Conservation (phyloP, 2,329 filamentous ascomycete genomes). For the Colletotrichum sp. region DNA sequence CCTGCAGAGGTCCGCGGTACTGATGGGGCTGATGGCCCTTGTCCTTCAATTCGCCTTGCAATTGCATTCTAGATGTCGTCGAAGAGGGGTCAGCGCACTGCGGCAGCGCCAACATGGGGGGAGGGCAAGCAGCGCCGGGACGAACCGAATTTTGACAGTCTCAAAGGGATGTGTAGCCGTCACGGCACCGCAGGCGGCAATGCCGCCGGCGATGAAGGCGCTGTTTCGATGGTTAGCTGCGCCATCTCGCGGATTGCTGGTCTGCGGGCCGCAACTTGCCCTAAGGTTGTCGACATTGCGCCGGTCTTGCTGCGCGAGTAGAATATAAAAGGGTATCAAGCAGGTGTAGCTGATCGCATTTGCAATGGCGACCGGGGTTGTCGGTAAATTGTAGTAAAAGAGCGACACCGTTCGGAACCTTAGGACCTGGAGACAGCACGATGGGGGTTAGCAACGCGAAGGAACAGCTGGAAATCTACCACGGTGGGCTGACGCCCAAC, state of each 20-base stretch:
- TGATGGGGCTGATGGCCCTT: slow-evolving; percentile 85
- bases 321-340: not conserved
- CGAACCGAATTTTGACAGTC: slow-evolving; percentile 95
- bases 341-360: not conserved
- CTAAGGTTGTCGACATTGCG: slow-evolving; percentile 57
- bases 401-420: not conserved
- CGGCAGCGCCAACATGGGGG: slow-evolving; percentile 13
- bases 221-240: slow-evolving; percentile 43
- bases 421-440: slow-evolving; percentile 9
- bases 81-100: not conserved
- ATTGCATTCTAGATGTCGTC: slow-evolving; percentile 71
- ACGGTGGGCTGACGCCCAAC: not conserved
- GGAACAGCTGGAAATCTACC: not conserved
- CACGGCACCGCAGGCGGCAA: slow-evolving; percentile 96
- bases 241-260: not conserved
- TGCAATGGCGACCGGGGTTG: not conserved
- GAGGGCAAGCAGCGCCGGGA: slow-evolving; percentile 13
- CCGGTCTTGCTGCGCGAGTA: not conserved
- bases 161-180: slow-evolving; percentile 98
- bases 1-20: slow-evolving; percentile 92
- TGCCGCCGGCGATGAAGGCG: slow-evolving; percentile 93
- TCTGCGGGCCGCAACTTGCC: slow-evolving; percentile 34
- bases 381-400: not conserved
- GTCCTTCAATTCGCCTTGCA: slow-evolving; percentile 92
- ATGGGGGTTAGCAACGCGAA: slow-evolving; percentile 25